Evolutionary conservation across 2,329 filamentous ascomycete genomes (phyloP).

Genomic region (Neurospora sp.): DNA sequence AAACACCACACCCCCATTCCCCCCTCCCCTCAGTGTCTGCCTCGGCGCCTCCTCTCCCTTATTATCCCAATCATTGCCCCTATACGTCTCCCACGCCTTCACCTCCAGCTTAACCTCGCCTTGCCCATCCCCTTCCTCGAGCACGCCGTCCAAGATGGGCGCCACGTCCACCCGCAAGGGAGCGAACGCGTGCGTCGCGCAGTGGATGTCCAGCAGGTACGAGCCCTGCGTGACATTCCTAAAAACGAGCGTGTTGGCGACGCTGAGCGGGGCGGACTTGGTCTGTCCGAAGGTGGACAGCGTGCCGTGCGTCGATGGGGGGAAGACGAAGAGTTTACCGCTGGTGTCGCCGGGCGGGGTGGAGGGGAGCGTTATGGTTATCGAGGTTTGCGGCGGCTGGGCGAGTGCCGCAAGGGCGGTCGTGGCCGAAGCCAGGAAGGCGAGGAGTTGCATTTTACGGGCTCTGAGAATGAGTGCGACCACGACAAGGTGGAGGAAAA

Average conservation of each 20-base stretch:
- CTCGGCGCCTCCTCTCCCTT: conserved; percentile 53
- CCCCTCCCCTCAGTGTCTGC: conserved; percentile 25
- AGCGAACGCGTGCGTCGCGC: conserved; percentile 62
- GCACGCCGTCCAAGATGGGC: conserved; percentile 19
- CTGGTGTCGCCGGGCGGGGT: conserved; percentile 23
- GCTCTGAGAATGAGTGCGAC: not conserved
- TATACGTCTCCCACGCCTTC: conserved; percentile 71
- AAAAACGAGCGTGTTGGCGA: conserved; percentile 66
- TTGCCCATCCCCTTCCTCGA: conserved; percentile 11
- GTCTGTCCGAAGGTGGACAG: conserved; percentile 32
- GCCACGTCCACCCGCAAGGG: conserved; percentile 70
- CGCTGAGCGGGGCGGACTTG: conserved; percentile 51
- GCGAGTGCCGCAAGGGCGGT: conserved; percentile 16
- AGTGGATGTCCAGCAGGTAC: conserved; percentile 76
- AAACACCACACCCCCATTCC: conserved; percentile 37
- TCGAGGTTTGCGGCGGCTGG: not conserved
- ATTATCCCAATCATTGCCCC: conserved; percentile 85
- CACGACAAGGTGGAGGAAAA: not conserved
- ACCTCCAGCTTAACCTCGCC: conserved; percentile 33
- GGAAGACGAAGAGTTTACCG: conserved; percentile 44
- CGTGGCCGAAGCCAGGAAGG: conserved; percentile 24
- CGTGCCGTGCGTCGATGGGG: conserved; percentile 57
- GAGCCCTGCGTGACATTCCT: conserved; percentile 58
- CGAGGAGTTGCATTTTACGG: conserved; percentile 24
- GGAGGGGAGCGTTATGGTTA: conserved; percentile 34